A percentile compares a stretch with the other conserved stretches of the same genome.
These are phyloP conservation scores for Aaosphaeria arxii DNA, from an alignment of 2,329 filamentous ascomycete genomes.

Conservation along the genomic window DNA sequence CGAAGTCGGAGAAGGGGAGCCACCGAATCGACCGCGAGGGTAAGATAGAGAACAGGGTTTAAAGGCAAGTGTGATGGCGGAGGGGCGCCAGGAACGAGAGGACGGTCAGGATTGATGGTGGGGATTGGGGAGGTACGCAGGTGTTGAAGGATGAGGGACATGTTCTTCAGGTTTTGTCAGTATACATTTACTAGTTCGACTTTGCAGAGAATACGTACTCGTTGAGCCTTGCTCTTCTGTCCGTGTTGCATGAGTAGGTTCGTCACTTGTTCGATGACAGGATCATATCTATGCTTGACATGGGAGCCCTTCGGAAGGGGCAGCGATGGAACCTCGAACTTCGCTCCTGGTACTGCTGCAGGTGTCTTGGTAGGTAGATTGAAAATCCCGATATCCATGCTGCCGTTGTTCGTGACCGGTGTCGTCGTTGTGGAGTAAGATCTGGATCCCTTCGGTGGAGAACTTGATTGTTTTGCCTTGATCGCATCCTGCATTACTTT, in stretches of 20 bases:
- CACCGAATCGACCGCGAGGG: conserved; percentile 86
- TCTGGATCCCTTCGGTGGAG: conserved; percentile 44
- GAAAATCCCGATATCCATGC: conserved; percentile 29
- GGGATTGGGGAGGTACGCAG: conserved; percentile 84
- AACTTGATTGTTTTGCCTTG: conserved; percentile 43
- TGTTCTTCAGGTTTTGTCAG: conserved; percentile 58
- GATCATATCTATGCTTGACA: conserved; percentile 80
- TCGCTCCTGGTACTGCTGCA: conserved; percentile 56
- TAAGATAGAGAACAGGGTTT: conserved; percentile 86
- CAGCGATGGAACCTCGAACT: conserved; percentile 70
- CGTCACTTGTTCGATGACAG: conserved; percentile 80
- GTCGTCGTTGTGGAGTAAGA: conserved; percentile 55
- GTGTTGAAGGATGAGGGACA: conserved; percentile 75
- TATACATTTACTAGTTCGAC: neutral
- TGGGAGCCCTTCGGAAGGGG: conserved; percentile 62
- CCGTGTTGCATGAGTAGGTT: conserved; percentile 89
- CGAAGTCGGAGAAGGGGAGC: conserved; percentile 82
- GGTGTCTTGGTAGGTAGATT: conserved; percentile 12
- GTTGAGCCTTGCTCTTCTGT: conserved; percentile 85
- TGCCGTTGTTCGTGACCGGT: conserved; percentile 10
- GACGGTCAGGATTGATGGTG: conserved; percentile 65
- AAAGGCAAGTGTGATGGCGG: conserved; percentile 78
- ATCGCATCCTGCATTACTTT: conserved; percentile 64
- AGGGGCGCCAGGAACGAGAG: conserved; percentile 73
- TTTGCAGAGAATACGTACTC: conserved; percentile 52